Conservation (phyloP, 169 alveolate species). For the Theileria sp. region DNA sequence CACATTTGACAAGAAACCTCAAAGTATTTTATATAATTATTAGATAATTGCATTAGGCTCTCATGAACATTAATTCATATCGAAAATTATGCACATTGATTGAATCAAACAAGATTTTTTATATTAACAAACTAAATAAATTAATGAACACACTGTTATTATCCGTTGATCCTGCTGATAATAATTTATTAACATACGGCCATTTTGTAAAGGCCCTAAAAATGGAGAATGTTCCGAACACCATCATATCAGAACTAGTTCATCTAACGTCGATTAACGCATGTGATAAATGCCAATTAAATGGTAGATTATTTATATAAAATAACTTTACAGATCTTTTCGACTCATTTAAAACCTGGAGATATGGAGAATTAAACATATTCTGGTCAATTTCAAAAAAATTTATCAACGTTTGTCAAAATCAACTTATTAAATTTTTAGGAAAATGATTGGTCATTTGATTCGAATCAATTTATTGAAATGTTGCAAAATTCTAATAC, state of each 20-base stretch:
- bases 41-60: neutral
- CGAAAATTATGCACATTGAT: slow-evolving; percentile 32
- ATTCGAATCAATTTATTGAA: slow-evolving; percentile 17
- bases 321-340: neutral
- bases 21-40: neutral
- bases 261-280: slow-evolving; percentile 7
- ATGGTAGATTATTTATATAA: slow-evolving; percentile 1
- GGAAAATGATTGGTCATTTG: slow-evolving; percentile 23
- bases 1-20: slow-evolving; percentile 16
- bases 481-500: slow-evolving; percentile 25
- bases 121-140: slow-evolving; percentile 26
- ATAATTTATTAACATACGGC: slow-evolving; percentile 7
- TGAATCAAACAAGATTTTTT: slow-evolving; percentile 35
- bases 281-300: slow-evolving; percentile 3
- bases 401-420: neutral
- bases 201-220: slow-evolving; percentile 18
- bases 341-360: slow-evolving; percentile 45
- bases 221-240: slow-evolving; percentile 28
- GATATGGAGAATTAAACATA: slow-evolving; percentile 33
- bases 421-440: neutral
- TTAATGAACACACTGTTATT: slow-evolving; percentile 32
- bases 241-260: slow-evolving; percentile 25
- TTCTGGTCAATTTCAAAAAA: slow-evolving; percentile 41
- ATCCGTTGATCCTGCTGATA: slow-evolving; percentile 10
- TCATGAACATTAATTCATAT: slow-evolving; percentile 19